Base-by-base conservation (phyloP, 805 yeast species). In the Yamadazyma phyllophila region DNA sequence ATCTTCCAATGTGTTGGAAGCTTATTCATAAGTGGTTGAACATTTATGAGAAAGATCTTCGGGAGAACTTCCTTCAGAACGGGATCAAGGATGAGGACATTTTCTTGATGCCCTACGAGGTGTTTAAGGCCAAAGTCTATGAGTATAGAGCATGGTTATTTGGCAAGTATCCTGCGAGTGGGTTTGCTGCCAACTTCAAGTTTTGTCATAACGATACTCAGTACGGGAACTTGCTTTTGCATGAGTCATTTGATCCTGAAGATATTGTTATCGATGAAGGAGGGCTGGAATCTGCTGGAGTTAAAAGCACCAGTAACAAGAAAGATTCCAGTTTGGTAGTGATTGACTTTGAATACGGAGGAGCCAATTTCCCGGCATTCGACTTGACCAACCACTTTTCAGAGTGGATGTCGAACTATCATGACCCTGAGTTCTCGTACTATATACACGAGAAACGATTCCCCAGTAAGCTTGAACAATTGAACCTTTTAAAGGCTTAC, bases 151-250 rank as follows among this genome's bases (percentile, higher is more conserved):
- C 70, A 6, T 88, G 91, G 90, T 65, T 94, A 14, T 73, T 71
- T 31, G 55, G 55, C 5, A 67, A 76, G 49, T 80, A 83, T 55
- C 76, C 76, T 20, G 65, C 63, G 15, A 65, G 63, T 8, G 62
- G 61, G 15, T 63, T 81, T 31, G 65, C 71, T 40, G 68, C 73
- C 11, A 71, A 75, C 44, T 71, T 87, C 49, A 89, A 80, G 11
- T 94, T 94, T 60, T 89, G 97, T 56, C 99, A 94, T 66, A 94
- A 94, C 60, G 99, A 92, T 65, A 86, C 98, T 0, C 99, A 94
- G 64, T 92, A 94, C 62, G 99, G 99, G 29, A 94, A 94, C 60
- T 73, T 94, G 51, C 71, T 94, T 45, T 79, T 92, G 60, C 64
- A 77, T 67, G 55, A 68, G 58, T 45, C 78, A 58, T 59, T 80